A percentile compares a stretch with the other conserved stretches of the same genome.
phyloP scores from a whole-genome alignment of 495 filamentous ascomycete species.

The Patellaria atrata region DNA sequence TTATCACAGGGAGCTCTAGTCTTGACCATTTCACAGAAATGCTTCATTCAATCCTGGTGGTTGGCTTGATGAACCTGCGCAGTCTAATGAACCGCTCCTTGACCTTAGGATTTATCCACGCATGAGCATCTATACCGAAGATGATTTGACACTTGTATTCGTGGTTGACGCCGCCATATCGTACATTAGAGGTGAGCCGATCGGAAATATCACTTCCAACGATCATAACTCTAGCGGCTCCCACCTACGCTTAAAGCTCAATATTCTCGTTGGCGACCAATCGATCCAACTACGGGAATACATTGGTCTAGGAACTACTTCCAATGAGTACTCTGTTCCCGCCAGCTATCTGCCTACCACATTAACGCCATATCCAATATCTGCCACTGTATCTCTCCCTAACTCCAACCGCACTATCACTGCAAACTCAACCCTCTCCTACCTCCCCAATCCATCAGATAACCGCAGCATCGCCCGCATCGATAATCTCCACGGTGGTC shows the following conservation, averaged over 20 bases:
- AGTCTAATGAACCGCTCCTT: conserved; percentile 33
- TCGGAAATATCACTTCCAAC: conserved; percentile 20
- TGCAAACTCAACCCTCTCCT: conserved; percentile 34
- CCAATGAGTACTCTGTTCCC: conserved; percentile 3
- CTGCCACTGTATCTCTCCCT: conserved; percentile 16
- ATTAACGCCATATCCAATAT: conserved; percentile 8
- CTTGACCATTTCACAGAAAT: neutral
- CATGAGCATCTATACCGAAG: conserved; percentile 45
- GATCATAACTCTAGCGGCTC: neutral
- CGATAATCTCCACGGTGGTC: conserved; percentile 44
- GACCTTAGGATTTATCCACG: conserved; percentile 45
- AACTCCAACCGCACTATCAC: conserved; percentile 28
- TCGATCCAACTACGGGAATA: too few species aligned
- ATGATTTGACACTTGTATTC: conserved; percentile 39
- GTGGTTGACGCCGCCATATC: conserved; percentile 46
- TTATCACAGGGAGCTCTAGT: neutral
- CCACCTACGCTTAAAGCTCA: too few species aligned
- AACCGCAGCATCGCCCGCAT: conserved; percentile 47
- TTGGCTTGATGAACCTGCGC: conserved; percentile 33
- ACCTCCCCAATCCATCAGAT: conserved; percentile 40
- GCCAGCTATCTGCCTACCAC: neutral
- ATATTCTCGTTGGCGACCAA: too few species aligned
- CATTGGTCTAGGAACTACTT: too few species aligned
- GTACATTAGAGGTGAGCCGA: conserved; percentile 33
- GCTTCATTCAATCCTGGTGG: conserved; percentile 45